Base-by-base conservation (phyloP, 1,284 basidiomycete species). In the Marasmius tenuissimus region DNA sequence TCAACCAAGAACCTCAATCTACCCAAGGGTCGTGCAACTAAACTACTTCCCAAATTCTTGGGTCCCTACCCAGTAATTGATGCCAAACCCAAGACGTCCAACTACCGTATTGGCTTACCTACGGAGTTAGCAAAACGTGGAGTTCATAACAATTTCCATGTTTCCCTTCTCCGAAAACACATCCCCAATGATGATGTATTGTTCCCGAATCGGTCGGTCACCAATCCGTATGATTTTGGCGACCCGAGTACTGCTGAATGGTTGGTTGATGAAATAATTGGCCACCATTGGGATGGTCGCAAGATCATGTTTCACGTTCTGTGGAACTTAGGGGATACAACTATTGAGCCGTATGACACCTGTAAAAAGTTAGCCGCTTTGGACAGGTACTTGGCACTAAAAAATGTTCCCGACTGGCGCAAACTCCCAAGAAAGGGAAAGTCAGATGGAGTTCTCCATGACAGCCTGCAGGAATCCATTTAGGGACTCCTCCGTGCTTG, bases 281-380 rank as follows among this genome's bases (percentile, higher is more conserved):
- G 63, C 0, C 78, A 80, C 57, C 33, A 59, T 1, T 73, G 76
- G n/a, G 61, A 65, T 22, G 71, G 70, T 0, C 47, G 52, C 1
- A 47, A 60, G 0, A 49, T 72, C 0, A 11, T 68, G 3, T 79
- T 78, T 58, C 61, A 75, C 16, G 65, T 80, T 0, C 50, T 61
- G 16, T 81, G 77, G 74, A 67, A 65, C 12, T 45, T 70, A 0
- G 77, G 78, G 0, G 75, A 80, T 59, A 48, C 49, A 0, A 74
- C 70, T 0, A 79, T 77, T 76, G 61, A 71, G n/a, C 68, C 69
- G 0, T 71, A 71, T 54, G 20, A 52, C 0, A 59, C 71, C 18
- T 64, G 71, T 5, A 63, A 66, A 37, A 64, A 71, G 10, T 61
- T 73, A 3, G 61, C 67, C 2, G 69, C 68, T 1, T 52, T 74